phyloP scores from a whole-genome alignment of 108 stramenopile species.

The Pseudonitzschia delicatissima region DNA sequence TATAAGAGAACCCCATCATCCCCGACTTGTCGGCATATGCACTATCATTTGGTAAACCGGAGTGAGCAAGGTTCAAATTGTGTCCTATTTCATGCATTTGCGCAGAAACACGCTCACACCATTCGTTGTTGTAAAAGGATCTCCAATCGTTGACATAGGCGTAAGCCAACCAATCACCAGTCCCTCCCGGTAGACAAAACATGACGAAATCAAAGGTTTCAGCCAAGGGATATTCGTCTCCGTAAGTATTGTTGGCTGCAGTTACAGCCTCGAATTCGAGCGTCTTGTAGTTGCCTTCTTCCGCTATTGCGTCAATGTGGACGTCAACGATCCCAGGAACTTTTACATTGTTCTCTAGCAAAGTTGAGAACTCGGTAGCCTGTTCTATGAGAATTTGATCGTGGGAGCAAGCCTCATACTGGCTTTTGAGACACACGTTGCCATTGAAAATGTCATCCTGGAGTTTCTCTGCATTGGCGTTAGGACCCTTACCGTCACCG shows the following conservation, averaged over 20 bases:
- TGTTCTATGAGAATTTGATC: neutral
- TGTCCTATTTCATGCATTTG: conserved; percentile 7
- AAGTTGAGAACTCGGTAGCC: too few species aligned
- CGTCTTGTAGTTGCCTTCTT: neutral
- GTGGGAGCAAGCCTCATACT: conserved; percentile 6
- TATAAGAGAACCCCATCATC: conserved; percentile 48
- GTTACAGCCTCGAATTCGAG: neutral
- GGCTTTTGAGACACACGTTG: neutral
- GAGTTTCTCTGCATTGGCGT: neutral
- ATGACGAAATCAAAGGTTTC: conserved; percentile 47
- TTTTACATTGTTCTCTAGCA: too few species aligned
- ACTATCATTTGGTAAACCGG: conserved; percentile 18
- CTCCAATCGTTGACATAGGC: conserved; percentile 39
- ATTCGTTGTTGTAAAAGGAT: conserved; percentile 47
- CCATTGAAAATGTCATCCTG: conserved; percentile 8
- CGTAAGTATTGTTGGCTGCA: neutral
- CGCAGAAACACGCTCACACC: conserved; percentile 38
- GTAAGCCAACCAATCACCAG: conserved; percentile 30
- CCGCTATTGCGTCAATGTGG: neutral
- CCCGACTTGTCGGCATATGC: conserved; percentile 50
- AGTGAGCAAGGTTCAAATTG: neutral
- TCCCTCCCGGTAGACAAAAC: conserved; percentile 52
- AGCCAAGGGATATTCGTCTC: neutral
- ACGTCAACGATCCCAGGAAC: neutral
- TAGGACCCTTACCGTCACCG: neutral